phyloP scores from a whole-genome alignment of 2,329 filamentous ascomycete genomes.

The Simplicillium aogashimaense region DNA sequence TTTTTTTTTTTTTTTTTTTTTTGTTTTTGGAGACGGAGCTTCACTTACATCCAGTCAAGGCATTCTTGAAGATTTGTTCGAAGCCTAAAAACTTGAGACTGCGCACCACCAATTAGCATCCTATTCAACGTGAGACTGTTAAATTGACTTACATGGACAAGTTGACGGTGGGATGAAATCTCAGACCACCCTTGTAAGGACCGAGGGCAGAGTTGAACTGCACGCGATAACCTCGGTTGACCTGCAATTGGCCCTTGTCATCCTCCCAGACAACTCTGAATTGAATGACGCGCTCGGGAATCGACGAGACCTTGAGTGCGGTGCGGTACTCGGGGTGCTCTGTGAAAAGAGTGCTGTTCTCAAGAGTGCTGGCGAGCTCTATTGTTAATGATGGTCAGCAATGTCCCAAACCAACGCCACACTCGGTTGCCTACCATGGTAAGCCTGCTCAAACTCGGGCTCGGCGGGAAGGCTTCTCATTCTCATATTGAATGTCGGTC shows the following conservation, averaged over 20 bases:
- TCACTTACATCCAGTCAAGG: slow-evolving; percentile 76
- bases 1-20: too few relatives aligned
- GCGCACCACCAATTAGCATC: slow-evolving; percentile 30
- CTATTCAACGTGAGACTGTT: neutral
- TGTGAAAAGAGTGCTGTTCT: slow-evolving; percentile 86
- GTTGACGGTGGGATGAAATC: slow-evolving; percentile 87
- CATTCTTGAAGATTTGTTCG: slow-evolving; percentile 99
- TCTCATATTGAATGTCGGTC: slow-evolving; percentile 12
- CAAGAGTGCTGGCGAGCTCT: slow-evolving; percentile 93
- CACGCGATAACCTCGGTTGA: slow-evolving; percentile 92
- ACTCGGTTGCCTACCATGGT: slow-evolving; percentile 59
- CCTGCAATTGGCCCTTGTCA: slow-evolving; percentile 78
- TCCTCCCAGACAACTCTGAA: slow-evolving; percentile 98
- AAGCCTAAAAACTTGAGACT: slow-evolving; percentile 94
- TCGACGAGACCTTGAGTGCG: slow-evolving; percentile 75
- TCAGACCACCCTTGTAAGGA: slow-evolving; percentile 94
- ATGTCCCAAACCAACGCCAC: neutral
- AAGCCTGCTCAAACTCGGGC: slow-evolving; percentile 98
- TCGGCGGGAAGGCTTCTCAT: slow-evolving; percentile 83
- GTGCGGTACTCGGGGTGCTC: slow-evolving; percentile 92
- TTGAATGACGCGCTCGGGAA: slow-evolving; percentile 93
- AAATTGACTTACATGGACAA: slow-evolving; percentile 43
- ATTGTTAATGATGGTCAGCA: slow-evolving; percentile 9
- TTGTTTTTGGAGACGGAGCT: neutral
- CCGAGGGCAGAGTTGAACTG: slow-evolving; percentile 98